Percentiles rank a stretch among this genome's conserved stretches.
Conservation (phyloP, 116 monocot species). For the Iris pallida region DNA sequence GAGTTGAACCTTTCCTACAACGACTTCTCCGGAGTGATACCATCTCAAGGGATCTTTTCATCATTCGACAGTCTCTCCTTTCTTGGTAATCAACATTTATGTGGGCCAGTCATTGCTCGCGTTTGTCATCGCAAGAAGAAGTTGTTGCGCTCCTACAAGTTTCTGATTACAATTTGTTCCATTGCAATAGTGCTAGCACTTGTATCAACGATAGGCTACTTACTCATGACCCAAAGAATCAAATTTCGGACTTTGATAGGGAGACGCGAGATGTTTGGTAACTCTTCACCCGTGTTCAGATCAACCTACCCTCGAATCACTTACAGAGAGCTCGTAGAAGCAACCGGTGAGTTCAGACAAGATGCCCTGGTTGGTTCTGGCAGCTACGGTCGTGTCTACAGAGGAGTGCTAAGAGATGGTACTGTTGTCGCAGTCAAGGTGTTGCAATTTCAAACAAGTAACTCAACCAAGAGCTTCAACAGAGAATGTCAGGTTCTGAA, state of each 20-base stretch:
- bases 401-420: conserved; percentile 19
- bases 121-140: conserved; percentile 4
- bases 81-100: conserved; percentile 27
- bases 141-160: conserved; percentile 17
- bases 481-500: conserved; percentile 29
- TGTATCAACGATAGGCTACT: conserved; percentile 11
- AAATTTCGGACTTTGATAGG: conserved; percentile 3
- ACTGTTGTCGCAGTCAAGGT: conserved; percentile 33
- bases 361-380: conserved; percentile 21
- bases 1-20: conserved; percentile 35
- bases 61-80: conserved; percentile 21
- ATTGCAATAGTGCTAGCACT: conserved; percentile 14
- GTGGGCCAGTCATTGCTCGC: conserved; percentile 7
- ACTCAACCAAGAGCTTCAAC: conserved; percentile 19
- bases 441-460: conserved; percentile 11
- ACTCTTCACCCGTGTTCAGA: conserved; percentile 16
- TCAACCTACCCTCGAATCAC: conserved; percentile 43
- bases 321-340: conserved; percentile 37
- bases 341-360: conserved; percentile 34
- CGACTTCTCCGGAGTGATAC: conserved; percentile 27
- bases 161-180: conserved; percentile 18
- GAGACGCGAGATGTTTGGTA: conserved; percentile 1
- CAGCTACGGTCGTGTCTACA: conserved; percentile 31
- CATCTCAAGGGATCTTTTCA: conserved; percentile 18
- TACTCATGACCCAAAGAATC: conserved; percentile 9